Conservation (phyloP, 2,329 filamentous ascomycete species). For the Daldinia sp. region DNA sequence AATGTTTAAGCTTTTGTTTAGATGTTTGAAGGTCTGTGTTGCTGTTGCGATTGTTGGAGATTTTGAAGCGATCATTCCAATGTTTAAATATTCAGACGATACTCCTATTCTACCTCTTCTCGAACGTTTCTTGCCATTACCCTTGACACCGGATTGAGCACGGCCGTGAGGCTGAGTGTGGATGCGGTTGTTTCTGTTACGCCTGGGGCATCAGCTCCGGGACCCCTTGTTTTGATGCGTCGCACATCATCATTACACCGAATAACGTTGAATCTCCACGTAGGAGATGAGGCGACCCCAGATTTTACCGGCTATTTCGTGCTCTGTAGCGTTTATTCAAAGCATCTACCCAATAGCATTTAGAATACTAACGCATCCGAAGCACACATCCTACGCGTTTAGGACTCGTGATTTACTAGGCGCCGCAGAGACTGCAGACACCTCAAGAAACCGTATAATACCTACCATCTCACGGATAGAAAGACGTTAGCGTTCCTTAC, state of each 20-base stretch:
- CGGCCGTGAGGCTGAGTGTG: slow-evolving; percentile 32
- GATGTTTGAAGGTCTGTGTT: slow-evolving; percentile 15
- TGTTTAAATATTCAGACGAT: slow-evolving; percentile 27
- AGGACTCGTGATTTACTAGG: background rate
- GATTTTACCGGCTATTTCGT: slow-evolving; percentile 3
- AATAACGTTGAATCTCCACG: slow-evolving; percentile 1
- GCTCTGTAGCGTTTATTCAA: background rate
- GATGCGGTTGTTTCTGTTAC: slow-evolving; percentile 25
- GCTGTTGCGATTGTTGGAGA: slow-evolving; percentile 19
- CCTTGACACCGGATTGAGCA: slow-evolving; percentile 25
- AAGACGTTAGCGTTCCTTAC: background rate
- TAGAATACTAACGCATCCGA: background rate
- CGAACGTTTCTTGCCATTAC: slow-evolving; percentile 9
- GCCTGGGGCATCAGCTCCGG: slow-evolving; percentile 32
- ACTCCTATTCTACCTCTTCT: slow-evolving; percentile 7
- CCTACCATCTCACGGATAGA: too few species aligned
- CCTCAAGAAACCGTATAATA: background rate
- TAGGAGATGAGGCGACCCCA: slow-evolving; percentile 6
- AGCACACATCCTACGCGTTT: background rate
- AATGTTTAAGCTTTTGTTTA: slow-evolving; percentile 10
- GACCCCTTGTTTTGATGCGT: slow-evolving; percentile 33
- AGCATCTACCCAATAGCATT: background rate
- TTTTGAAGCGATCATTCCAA: slow-evolving; percentile 29
- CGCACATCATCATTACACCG: slow-evolving; percentile 17
- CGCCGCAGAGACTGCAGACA: background rate